phyloP scores from a whole-genome alignment of 2,329 filamentous ascomycete genomes.

The Sclerotinia minor region DNA sequence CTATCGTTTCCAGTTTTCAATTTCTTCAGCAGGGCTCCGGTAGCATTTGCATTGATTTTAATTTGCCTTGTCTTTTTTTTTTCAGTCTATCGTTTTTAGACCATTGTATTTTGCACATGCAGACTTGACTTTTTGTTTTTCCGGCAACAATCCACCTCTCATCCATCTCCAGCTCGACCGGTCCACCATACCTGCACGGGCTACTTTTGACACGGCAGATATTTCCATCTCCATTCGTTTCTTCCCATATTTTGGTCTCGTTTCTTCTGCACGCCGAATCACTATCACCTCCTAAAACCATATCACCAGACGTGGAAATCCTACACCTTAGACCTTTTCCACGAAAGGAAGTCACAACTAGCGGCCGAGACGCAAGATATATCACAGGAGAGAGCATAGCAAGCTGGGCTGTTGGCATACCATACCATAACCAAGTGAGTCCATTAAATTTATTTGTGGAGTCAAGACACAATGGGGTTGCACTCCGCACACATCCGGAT shows the following conservation, averaged over 20 bases:
- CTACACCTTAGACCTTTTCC: background rate
- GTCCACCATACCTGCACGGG: background rate
- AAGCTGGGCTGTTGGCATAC: background rate
- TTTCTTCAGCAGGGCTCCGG: constrained; percentile 49
- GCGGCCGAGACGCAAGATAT: constrained; percentile 6
- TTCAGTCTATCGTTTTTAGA: constrained; percentile 27
- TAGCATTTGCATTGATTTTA: constrained; percentile 43
- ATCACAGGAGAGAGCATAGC: background rate
- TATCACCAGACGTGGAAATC: background rate
- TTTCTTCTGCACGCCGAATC: constrained; percentile 10
- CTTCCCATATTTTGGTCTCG: background rate
- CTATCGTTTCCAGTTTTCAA: constrained; percentile 28
- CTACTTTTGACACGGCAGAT: background rate
- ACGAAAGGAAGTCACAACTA: background rate
- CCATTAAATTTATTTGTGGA: constrained; percentile 1
- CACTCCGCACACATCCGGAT: background rate
- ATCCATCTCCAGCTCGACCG: background rate
- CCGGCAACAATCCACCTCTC: background rate
- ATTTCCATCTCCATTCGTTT: constrained; percentile 7
- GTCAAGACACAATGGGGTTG: background rate
- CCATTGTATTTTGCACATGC: constrained; percentile 1
- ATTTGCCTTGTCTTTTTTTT: constrained; percentile 35
- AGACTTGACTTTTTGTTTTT: constrained; percentile 2
- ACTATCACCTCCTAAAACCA: background rate
- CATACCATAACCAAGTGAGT: constrained; percentile 2